Base-by-base conservation (phyloP, 768 basidiomycete genomes). In the Pholiota conissans region DNA sequence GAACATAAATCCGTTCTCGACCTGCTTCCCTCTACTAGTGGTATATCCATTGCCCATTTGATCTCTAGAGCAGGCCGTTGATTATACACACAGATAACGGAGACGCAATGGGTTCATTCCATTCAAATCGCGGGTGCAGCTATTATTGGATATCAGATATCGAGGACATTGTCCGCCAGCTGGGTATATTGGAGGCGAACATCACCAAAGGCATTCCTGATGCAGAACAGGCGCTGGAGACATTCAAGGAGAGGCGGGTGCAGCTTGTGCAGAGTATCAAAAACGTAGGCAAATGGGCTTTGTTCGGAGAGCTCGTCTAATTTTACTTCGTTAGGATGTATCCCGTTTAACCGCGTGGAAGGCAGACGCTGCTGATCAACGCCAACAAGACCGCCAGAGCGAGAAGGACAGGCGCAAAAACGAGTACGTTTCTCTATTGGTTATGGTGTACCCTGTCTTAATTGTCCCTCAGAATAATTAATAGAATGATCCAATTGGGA, bases 121-220 rank as follows among this genome's bases (percentile, higher is more conserved):
- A 39, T 18, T 39, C 37, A 7, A 39, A 39, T 2, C 37, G 37
- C 37, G 37, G 37, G 14, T 39, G 37, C 37, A 39, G 54, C 47
- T 74, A 63, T 50, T 74, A 67, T 57, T 74, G 71, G 73, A 60
- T 58, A 18, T 28, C 40, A 3, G 74, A 74, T 42, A 64, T 75
- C 10, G 46, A 62, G 13, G 40, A 62, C 7, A 67, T 72, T 40
- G 57, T 5, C 11, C 40, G 28, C 40, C 54, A 22, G 60, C n/a
- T n/a, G n/a, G n/a, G n/a, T n/a, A n/a, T n/a, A n/a, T n/a, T n/a
- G n/a, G n/a, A n/a, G n/a, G n/a, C n/a, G 56, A 60, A 40, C 45
- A 65, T 18, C 47, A 63, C 18, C 40, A 34, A 59, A 50, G 56
- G 63, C 13, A 48, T 56, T 0, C 49, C 58, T 3, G 63, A 64